Conservation (phyloP, 331 rosid genomes). For the Pyrus hybrid region DNA sequence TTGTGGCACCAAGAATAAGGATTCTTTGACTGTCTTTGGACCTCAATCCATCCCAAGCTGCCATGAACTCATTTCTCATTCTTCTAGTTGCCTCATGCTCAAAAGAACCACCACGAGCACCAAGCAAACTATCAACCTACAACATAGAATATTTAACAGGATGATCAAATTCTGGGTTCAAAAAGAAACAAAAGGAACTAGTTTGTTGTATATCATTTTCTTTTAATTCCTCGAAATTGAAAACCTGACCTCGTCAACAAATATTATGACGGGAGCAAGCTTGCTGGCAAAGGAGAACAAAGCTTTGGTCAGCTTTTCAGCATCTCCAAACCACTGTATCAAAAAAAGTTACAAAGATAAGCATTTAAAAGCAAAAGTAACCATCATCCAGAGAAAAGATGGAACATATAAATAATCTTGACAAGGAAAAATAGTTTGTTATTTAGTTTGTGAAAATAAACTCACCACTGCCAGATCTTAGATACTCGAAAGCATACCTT, state of each 20-base stretch:
- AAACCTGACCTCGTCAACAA: constrained; percentile 83
- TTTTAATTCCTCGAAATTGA: background rate
- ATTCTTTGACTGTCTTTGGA: constrained; percentile 94
- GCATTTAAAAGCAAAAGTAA: background rate
- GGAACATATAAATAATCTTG: background rate
- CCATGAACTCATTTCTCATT: constrained; percentile 99
- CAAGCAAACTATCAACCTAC: constrained; percentile 96
- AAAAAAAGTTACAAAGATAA: constrained; percentile 14
- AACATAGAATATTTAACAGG: background rate
- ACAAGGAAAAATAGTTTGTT: background rate
- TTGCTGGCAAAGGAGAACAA: constrained; percentile 96
- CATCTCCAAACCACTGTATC: constrained; percentile 93
- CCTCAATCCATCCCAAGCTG: constrained; percentile 99
- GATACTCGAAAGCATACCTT: constrained; percentile 41
- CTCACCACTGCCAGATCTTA: background rate
- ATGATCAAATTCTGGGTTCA: background rate
- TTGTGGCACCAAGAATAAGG: constrained; percentile 93
- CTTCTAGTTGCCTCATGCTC: constrained; percentile 99
- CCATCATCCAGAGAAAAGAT: background rate
- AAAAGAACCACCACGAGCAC: constrained; percentile 96
- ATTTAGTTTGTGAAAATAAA: background rate
- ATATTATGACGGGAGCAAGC: constrained; percentile 92
- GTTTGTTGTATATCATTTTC: background rate
- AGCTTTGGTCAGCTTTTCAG: constrained; percentile 95
- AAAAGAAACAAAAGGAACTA: background rate